These are phyloP conservation scores for Sugiyamaella xylanicola DNA, from an alignment of 1,139 yeast species.

Conservation along the genomic window DNA sequence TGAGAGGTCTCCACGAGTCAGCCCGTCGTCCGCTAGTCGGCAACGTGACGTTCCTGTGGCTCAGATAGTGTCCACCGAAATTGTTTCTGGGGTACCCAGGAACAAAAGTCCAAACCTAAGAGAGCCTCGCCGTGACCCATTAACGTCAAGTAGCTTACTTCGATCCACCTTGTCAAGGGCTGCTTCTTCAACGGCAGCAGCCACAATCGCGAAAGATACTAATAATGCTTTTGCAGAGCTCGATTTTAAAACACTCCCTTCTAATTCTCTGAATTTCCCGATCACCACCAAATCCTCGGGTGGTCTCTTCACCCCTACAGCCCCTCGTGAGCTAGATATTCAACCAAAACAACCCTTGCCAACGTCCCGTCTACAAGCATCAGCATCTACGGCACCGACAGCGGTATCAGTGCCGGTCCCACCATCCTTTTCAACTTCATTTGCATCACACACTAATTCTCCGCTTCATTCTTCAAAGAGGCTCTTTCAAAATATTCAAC, in stretches of 20 bases:
- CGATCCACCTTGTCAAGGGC: conserved; percentile 4
- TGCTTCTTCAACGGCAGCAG: neutral
- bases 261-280: conserved; percentile 4
- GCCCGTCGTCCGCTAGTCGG: neutral
- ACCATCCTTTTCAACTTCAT: neutral
- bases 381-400: no score
- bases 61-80: conserved; percentile 8
- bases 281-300: conserved; percentile 21
- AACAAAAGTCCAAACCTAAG: neutral
- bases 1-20: conserved; percentile 17
- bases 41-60: neutral
- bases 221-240: neutral
- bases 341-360: no score
- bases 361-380: no score
- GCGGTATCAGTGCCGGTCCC: no score
- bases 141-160: conserved; percentile 8
- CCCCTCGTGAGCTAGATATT: conserved; percentile 16
- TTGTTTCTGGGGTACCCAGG: neutral
- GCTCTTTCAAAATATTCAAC: conserved; percentile 3
- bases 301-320: conserved; percentile 24
- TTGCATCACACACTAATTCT: neutral
- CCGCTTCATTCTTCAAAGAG: neutral
- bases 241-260: neutral
- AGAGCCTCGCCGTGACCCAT: neutral
- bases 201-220: neutral